phyloP scores from a whole-genome alignment of 2,329 filamentous ascomycete species.

The Colletotrichum godetiae region DNA sequence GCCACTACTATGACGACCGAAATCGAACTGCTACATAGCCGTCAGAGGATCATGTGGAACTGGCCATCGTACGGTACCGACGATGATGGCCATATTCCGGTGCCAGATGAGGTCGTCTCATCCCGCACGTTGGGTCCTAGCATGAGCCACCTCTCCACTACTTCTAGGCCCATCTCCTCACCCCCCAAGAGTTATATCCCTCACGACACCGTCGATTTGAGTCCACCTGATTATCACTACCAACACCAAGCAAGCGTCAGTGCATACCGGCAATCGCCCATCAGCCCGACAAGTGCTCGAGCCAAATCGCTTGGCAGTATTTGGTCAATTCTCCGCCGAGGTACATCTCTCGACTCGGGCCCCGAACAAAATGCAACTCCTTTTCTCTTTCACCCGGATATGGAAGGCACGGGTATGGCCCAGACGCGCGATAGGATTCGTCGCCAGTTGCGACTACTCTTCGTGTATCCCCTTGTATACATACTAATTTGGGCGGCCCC shows the following conservation, averaged over 20 bases:
- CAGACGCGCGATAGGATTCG: conserved; percentile 66
- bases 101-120: not conserved
- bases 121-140: not conserved
- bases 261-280: conserved; percentile 22
- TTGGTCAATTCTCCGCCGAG: conserved; percentile 38
- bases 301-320: conserved; percentile 40
- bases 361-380: conserved; percentile 15
- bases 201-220: conserved; percentile 12
- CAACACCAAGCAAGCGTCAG: not conserved
- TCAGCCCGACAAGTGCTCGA: conserved; percentile 25
- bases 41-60: conserved; percentile 29
- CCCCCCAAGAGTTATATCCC: conserved; percentile 20
- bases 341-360: conserved; percentile 29
- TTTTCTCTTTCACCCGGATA: conserved; percentile 32
- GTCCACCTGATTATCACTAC: conserved; percentile 4
- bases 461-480: conserved; percentile 81
- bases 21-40: conserved; percentile 20
- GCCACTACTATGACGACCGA: conserved; percentile 8
- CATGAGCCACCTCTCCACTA: conserved; percentile 13
- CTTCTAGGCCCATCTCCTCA: conserved; percentile 6
- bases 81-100: conserved; percentile 14
- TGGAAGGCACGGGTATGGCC: conserved; percentile 43
- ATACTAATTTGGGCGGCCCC: conserved; percentile 78
- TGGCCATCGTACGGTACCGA: conserved; percentile 23
- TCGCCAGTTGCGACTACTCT: conserved; percentile 77